Evolutionary conservation across 2,329 filamentous ascomycete genomes (phyloP).

Genomic region (Fusarium sp.): DNA sequence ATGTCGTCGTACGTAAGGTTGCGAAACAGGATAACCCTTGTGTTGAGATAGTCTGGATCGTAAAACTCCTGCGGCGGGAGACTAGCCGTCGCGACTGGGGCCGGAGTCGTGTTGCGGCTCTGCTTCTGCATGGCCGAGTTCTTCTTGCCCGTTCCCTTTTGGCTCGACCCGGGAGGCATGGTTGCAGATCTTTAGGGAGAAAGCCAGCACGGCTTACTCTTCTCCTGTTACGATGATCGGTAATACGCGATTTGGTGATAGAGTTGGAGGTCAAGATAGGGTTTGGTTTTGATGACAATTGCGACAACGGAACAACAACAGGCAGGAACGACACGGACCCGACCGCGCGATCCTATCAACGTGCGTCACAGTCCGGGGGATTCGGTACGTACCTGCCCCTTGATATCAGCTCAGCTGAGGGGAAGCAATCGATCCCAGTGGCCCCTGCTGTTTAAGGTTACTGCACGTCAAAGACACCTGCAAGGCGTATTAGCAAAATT

Average conservation of each 20-base stretch:
- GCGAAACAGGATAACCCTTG: slow-evolving; percentile 71
- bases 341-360: slow-evolving; percentile 38
- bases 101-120: slow-evolving; percentile 84
- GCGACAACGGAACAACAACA: slow-evolving; percentile 32
- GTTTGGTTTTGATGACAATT: slow-evolving; percentile 30
- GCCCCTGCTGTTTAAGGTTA: too few species aligned
- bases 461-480: too few species aligned
- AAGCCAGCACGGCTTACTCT: slow-evolving; percentile 3
- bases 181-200: slow-evolving; percentile 14
- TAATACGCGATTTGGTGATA: slow-evolving; percentile 13
- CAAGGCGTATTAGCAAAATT: too few species aligned
- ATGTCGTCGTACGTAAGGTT: slow-evolving; percentile 78
- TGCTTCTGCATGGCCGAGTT: slow-evolving; percentile 74
- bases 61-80: slow-evolving; percentile 70
- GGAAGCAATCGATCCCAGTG: background rate
- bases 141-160: slow-evolving; percentile 78
- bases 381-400: slow-evolving; percentile 37
- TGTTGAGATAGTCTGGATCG: slow-evolving; percentile 77
- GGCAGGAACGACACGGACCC: slow-evolving; percentile 25
- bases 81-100: slow-evolving; percentile 60
- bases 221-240: background rate
- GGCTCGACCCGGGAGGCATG: slow-evolving; percentile 73
- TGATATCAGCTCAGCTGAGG: slow-evolving; percentile 17
- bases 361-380: slow-evolving; percentile 36
- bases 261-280: slow-evolving; percentile 12